phyloP scores from a whole-genome alignment of 352 stramenopile species.

The Phytophthora constricta region DNA sequence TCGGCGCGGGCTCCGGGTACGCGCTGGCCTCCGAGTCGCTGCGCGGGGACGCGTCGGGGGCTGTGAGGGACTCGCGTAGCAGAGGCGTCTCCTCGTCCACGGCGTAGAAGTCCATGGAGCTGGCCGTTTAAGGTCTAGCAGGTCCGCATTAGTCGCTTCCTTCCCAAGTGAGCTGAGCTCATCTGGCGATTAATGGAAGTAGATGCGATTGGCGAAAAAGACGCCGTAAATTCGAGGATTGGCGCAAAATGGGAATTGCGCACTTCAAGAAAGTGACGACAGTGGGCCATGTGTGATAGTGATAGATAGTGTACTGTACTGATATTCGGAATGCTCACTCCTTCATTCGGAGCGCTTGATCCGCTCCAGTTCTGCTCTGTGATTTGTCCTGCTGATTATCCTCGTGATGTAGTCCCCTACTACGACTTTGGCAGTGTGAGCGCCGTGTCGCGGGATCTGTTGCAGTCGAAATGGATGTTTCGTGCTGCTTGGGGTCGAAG shows the following conservation, averaged over 20 bases:
- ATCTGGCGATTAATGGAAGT: neutral
- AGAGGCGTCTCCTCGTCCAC: constrained; percentile 47
- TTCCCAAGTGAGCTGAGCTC: neutral
- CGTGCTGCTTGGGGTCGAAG: neutral
- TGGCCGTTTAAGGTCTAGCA: constrained; percentile 8
- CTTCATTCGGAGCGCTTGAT: constrained; percentile 13
- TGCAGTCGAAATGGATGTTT: constrained; percentile 20
- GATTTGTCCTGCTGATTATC: constrained; percentile 7
- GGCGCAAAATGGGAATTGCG: neutral
- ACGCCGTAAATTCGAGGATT: neutral
- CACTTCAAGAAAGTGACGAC: neutral
- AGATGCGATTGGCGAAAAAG: constrained; percentile 1
- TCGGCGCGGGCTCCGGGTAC: constrained; percentile 15
- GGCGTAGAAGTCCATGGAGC: constrained; percentile 35
- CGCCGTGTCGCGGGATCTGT: constrained; percentile 7
- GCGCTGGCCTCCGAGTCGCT: constrained; percentile 25
- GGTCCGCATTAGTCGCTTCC: too few species aligned
- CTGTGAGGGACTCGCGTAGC: constrained; percentile 17
- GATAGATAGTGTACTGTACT: neutral
- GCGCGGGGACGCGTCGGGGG: constrained; percentile 23
- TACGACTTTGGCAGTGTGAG: constrained; percentile 6
- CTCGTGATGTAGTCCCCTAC: constrained; percentile 22
- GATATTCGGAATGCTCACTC: neutral
- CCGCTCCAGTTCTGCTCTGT: constrained; percentile 7
- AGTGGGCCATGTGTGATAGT: neutral